These are phyloP conservation scores for Ramaria rubella DNA, from an alignment of 768 basidiomycete genomes.

Conservation along the genomic window DNA sequence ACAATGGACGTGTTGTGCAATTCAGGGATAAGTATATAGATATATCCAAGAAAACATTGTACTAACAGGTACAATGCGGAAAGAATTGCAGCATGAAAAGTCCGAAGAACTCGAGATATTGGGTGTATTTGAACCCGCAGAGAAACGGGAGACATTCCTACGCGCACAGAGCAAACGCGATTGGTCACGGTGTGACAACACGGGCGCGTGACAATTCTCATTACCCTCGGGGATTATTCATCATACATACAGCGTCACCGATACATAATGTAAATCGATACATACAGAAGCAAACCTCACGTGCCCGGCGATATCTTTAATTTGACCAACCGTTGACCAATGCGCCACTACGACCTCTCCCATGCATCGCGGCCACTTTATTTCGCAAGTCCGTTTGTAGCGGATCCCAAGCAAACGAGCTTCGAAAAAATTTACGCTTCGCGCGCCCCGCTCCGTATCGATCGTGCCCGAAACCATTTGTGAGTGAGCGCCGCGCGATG, in stretches of 20 bases:
- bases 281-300: background rate
- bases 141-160: too few species aligned
- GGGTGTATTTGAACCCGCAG: too few species aligned
- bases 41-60: too few species aligned
- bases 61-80: too few species aligned
- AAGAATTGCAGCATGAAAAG: too few species aligned
- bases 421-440: conserved; percentile 10
- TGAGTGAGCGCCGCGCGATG: background rate
- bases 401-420: conserved; percentile 3
- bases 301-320: background rate
- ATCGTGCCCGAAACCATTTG: background rate
- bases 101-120: too few species aligned
- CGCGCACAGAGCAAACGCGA: too few species aligned
- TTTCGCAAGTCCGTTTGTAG: background rate
- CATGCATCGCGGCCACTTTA: background rate
- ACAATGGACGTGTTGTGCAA: too few species aligned
- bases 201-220: too few species aligned
- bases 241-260: background rate
- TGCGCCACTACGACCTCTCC: background rate
- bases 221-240: too few species aligned
- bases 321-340: background rate
- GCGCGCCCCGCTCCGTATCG: background rate
- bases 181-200: too few species aligned
- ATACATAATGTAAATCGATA: background rate
- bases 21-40: too few species aligned